Percentiles rank a stretch among this genome's conserved stretches.
These are phyloP conservation scores for Teunomyces gatunensis DNA, from an alignment of 805 yeast genomes.

Conservation along the genomic window DNA sequence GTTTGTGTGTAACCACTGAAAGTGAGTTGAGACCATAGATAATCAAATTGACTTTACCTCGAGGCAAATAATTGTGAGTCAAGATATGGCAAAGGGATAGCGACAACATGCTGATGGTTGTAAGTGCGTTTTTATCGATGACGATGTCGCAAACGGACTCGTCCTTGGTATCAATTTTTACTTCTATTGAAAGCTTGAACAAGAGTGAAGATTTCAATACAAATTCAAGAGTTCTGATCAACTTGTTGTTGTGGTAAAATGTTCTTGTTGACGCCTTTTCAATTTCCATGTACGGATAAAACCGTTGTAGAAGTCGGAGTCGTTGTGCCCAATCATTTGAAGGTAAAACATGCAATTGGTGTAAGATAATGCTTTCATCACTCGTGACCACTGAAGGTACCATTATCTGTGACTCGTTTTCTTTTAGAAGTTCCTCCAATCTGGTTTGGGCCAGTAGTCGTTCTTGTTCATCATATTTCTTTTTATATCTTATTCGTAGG, in stretches of 20 bases:
- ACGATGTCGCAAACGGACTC: constrained; percentile 8
- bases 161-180: constrained; percentile 13
- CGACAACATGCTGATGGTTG: constrained; percentile 20
- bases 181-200: constrained; percentile 17
- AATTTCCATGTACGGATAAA: constrained; percentile 23
- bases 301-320: constrained; percentile 16
- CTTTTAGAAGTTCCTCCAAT: constrained; percentile 18
- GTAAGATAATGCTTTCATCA: constrained; percentile 20
- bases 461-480: constrained; percentile 12
- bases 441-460: constrained; percentile 12
- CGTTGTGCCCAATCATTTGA: constrained; percentile 28
- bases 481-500: constrained; percentile 10
- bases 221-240: constrained; percentile 15
- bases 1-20: constrained; percentile 20
- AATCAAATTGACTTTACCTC: constrained; percentile 24
- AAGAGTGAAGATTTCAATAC: constrained; percentile 18
- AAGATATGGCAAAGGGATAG: constrained; percentile 19
- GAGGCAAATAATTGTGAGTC: constrained; percentile 21
- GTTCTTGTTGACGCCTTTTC: constrained; percentile 13
- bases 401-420: constrained; percentile 9
- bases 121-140: background rate
- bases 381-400: background rate
- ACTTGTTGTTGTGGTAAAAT: constrained; percentile 8
- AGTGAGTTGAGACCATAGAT: constrained; percentile 33
- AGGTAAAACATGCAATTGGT: constrained; percentile 33